Percentiles rank a stretch among this genome's conserved stretches.
Conservation (phyloP, 2,329 filamentous ascomycete species). For the Domatiomyces catenatus region DNA sequence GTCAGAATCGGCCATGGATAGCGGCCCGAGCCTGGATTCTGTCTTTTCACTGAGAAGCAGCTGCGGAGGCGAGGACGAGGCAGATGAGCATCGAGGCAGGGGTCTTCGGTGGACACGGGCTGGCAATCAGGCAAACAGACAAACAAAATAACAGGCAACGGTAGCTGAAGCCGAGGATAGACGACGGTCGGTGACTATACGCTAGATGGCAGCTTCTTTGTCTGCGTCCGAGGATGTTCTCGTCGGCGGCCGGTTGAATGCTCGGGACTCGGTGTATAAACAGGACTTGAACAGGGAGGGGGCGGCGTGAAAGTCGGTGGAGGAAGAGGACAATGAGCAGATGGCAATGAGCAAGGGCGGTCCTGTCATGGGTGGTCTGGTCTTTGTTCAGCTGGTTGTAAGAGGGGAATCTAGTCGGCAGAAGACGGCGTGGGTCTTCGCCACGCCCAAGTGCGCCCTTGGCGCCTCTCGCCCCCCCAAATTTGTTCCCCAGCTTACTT, state of each 20-base stretch:
- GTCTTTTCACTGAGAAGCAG: not conserved
- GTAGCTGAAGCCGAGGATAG: not conserved
- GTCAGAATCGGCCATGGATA: not conserved
- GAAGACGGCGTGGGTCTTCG: not conserved
- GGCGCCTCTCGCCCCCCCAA: not conserved
- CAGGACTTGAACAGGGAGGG: not conserved
- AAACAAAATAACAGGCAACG: not conserved
- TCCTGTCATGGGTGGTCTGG: not conserved
- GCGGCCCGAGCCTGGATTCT: not conserved
- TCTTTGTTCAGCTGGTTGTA: not conserved
- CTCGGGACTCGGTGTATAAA: not conserved
- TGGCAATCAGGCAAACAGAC: not conserved
- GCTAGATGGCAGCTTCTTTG: not conserved
- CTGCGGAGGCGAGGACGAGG: not conserved
- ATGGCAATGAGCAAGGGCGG: not conserved
- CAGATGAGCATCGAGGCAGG: not conserved
- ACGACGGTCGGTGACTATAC: not conserved
- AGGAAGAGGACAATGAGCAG: not conserved
- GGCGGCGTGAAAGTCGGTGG: not conserved
- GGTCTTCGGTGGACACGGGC: not conserved
- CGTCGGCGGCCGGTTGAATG: not conserved
- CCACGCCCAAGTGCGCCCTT: not conserved
- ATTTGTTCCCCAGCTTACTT: not conserved
- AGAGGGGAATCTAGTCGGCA: not conserved
- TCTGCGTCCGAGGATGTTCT: not conserved